Evolutionary conservation across 1,139 yeast genomes (phyloP), one percentile per base, ranked within the genome.

Genomic region (Protomyces inouyei): DNA sequence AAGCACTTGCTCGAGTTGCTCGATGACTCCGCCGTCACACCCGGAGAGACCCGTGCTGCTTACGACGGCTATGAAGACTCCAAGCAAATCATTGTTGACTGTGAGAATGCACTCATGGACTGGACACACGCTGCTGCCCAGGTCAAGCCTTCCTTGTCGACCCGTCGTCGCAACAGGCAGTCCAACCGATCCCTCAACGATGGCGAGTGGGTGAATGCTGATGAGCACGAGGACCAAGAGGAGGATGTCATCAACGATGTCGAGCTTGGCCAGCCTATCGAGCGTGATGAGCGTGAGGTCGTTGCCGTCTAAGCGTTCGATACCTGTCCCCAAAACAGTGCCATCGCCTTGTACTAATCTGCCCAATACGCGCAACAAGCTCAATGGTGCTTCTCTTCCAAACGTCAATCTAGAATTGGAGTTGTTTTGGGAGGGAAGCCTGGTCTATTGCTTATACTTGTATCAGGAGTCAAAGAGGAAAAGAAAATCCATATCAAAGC

Each of bases 11-110:
- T 93, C 76, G 98, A 93, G 82, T 85, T 93, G 76, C 84, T 93
- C 76, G 98, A 93, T 77, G 98, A 92, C 78, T 81, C 95, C 71
- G 95, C 98, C 69, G 97, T 93, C 71, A 92, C 98, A 70, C 98
- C 98, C 70, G 98, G 98, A 81, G 98, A 93, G 82, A 89, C 97
- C 68, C 90, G 98, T 82, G 95, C 97, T 53, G 95, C 96, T 68
- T 93, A 93, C 78, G 98, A 93, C 75, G 98, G 98, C 71, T 92
- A 91, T 78, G 98, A 93, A 76, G 96, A 97, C 66, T 88, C 97
- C 67, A 92, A 92, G 83, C 98, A 93, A 82, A 91, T 93, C 78
- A 90, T 93, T 74, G 88, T 91, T 75, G 98, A 93, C 77, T 95
- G 96, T 72, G 98, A 93, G 82, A 88, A 86, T 72, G 96, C 98